Conservation (phyloP, 192 early-diverging fungal species). For the Backusella psychrophila region DNA sequence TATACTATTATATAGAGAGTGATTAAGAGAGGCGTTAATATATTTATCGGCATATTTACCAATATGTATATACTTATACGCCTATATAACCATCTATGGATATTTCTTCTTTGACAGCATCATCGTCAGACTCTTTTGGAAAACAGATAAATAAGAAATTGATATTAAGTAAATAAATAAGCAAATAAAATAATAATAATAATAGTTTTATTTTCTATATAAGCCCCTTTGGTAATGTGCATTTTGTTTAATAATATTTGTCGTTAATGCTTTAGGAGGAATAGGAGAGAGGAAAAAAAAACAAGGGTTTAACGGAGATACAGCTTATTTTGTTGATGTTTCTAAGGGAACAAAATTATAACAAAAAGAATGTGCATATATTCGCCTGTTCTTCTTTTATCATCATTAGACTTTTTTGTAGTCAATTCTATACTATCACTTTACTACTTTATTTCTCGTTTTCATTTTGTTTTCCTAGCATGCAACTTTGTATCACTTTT, state of each 20-base stretch:
- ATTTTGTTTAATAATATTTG: conserved; percentile 1
- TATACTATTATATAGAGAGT: not conserved
- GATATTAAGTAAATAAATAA: not conserved
- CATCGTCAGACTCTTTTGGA: conserved; percentile 2
- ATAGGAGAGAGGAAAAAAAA: not conserved
- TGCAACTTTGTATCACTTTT: not conserved
- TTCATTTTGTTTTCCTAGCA: not conserved
- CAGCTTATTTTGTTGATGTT: not conserved
- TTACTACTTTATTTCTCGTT: not conserved
- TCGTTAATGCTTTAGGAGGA: not conserved
- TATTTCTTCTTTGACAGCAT: conserved; percentile 2
- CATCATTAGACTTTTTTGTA: not conserved
- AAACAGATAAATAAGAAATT: conserved; percentile 3
- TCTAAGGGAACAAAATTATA: not conserved
- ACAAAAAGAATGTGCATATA: conserved; percentile 1
- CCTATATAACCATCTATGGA: not conserved
- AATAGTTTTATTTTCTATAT: conserved; percentile 6
- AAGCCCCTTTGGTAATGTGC: conserved; percentile 5
- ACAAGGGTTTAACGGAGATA: not conserved
- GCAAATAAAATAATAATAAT: not conserved
- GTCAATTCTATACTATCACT: not conserved
- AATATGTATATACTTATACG: not conserved
- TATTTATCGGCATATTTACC: not conserved
- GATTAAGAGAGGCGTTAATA: not conserved
- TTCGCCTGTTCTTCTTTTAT: not conserved